Base-by-base conservation (phyloP, 768 basidiomycete genomes). In the Paxillus rubicundulus region DNA sequence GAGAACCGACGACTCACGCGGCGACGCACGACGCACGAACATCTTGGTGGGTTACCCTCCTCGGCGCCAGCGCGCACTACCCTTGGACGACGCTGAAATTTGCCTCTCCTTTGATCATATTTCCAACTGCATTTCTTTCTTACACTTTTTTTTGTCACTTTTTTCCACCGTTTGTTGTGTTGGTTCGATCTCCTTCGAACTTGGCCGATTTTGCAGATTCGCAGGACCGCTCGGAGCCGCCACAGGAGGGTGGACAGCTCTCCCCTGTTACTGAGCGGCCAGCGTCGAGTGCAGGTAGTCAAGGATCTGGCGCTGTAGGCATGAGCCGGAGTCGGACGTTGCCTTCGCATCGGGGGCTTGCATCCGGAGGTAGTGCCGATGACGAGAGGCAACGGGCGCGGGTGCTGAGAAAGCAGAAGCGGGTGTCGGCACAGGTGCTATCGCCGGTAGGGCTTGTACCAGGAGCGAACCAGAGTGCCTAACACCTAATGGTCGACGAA, bases 321-420 rank as follows among this genome's bases (percentile, higher is more conserved):
- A 73, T 86, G 21, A 74, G 72, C 45, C 76, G 87, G 21, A 87
- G 87, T 61, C 77, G 82, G 50, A 90, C 87, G 34, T 50, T 90
- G 42, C 87, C 87, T 58, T 66, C 50, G 12, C 62, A 61, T 18
- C 56, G 61, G 60, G 45, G 49, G 21, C 20, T 53, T 33, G 41
- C 43, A 34, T 38, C 45, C 41, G 44, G 51, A 34, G 34, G 50
- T 28, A 37, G 49, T 27, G 18, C 59, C 52, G 69, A 72, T 47
- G 73, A 79, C 16, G 74, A 71, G 45, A 70, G 62, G 58, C 73
- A 57, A 51, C 70, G 68, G 28, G 58, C 69, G 33, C 68, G 75
- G 52, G 65, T 82, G 20, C 66, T 82, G 45, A 74, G 74, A 61
- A 84, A 82, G 60, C 79, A 81, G 61, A 80, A 76, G 60, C 75